Evolutionary conservation across 2,329 filamentous ascomycete species (phyloP).

Genomic region (Paecilomyces niveus): DNA sequence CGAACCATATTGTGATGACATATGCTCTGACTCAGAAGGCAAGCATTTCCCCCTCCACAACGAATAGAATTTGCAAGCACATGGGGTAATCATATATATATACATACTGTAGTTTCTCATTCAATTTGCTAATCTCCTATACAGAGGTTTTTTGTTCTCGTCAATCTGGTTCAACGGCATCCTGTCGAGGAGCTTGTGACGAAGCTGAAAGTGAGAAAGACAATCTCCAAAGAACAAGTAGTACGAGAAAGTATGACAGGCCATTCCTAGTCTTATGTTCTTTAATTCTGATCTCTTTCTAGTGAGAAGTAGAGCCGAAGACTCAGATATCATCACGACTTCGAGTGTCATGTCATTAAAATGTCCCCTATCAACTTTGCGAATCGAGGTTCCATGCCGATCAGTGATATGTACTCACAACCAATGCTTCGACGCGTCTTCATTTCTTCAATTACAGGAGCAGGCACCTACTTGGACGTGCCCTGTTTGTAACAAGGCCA

Average conservation of each 20-base stretch:
- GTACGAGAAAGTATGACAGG: slow-evolving; percentile 66
- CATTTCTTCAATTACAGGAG: slow-evolving; percentile 88
- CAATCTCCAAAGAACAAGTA: slow-evolving; percentile 74
- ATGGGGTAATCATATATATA: slow-evolving; percentile 1
- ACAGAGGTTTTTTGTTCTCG: slow-evolving; percentile 64
- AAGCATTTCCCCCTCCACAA: slow-evolving; percentile 27
- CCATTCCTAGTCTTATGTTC: slow-evolving; percentile 2
- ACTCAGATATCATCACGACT: slow-evolving; percentile 82
- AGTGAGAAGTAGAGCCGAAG: slow-evolving; percentile 77
- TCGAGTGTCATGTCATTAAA: slow-evolving; percentile 86
- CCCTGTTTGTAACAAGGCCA: slow-evolving; percentile 80
- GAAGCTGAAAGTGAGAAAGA: slow-evolving; percentile 58
- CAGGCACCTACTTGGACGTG: slow-evolving; percentile 97
- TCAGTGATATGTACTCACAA: slow-evolving; percentile 77
- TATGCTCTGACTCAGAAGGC: slow-evolving; percentile 90
- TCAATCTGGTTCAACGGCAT: slow-evolving; percentile 69
- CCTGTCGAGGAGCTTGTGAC: slow-evolving; percentile 65
- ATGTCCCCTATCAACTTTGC: slow-evolving; percentile 81
- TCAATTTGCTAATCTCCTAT: not conserved
- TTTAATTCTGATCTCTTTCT: slow-evolving; percentile 11
- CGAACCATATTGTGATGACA: slow-evolving; percentile 74
- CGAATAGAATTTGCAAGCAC: too few species aligned
- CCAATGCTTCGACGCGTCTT: slow-evolving; percentile 89
- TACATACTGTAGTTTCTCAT: slow-evolving; percentile 4
- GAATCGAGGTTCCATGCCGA: slow-evolving; percentile 73